Evolutionary conservation across 2,329 filamentous ascomycete genomes (phyloP), one percentile per base, ranked within the genome.

Genomic region (Colletotrichum sp.): DNA sequence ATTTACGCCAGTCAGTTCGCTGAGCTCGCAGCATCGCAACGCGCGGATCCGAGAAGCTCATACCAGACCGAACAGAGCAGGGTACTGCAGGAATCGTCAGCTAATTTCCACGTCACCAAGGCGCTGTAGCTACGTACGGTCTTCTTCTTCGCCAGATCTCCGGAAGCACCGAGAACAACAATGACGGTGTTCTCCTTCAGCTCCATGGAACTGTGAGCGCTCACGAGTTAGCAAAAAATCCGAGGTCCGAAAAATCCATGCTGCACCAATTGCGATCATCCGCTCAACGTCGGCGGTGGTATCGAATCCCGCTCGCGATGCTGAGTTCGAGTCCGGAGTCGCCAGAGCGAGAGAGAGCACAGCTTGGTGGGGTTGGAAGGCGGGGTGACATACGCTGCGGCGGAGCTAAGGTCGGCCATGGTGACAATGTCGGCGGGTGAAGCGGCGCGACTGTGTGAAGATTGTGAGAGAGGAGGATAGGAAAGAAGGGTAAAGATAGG

Each of bases 121-220:
- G 34, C 36, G 57, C 69, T 54, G 47, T 38, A 61, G 33, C 36
- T 72, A 65, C 76, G 84, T 87, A 98, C 95, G 59, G 97, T 99
- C 93, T 99, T 99, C 93, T 99, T 99, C 91, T 99, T 99, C 66
- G 97, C 97, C 78, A 99, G 88, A 89, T 99, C 97, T 81, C 97
- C 97, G 67, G 97, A 99, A 78, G 97, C 97, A 81, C 97, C 97
- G 78, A 99, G 93, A 80, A 99, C 97, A 81, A 99, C 91, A 81
- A 99, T 97, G 83, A 96, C 91, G 78, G 97, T 99, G 90, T 99
- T 97, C 83, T 98, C 95, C 90, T 98, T 99, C 82, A 99, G 93
- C 91, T 99, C 97, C 86, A 97, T 90, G 81, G 91, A 92, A 83
- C 95, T 98, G 84, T 78, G 63, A 62, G 15, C 55, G 34, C 62